Conservation (phyloP, 805 yeast species). For the Hanseniaspora lindneri region DNA sequence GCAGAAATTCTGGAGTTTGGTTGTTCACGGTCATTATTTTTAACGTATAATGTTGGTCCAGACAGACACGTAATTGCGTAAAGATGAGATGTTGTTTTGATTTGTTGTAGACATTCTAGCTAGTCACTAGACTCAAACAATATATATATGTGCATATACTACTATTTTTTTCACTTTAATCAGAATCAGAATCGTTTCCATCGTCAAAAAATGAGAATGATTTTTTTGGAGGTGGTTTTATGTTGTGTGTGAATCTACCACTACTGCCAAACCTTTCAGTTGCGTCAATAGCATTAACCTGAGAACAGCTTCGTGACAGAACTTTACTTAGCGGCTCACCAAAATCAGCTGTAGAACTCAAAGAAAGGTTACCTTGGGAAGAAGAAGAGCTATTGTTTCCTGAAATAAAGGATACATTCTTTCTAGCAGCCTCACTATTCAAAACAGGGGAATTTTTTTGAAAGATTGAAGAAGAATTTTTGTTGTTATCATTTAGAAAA, state of each 20-base stretch:
- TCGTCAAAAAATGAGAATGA: slow-evolving; percentile 15
- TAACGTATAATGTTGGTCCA: no score
- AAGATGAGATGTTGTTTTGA: no score
- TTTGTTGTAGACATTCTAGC: no score
- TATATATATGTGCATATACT: no score
- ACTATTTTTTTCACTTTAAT: no score
- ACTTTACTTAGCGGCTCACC: neutral
- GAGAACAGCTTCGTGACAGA: neutral
- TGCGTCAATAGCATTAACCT: neutral
- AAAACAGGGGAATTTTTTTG: neutral
- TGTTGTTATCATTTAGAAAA: no score
- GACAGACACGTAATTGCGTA: no score
- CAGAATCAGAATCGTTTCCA: slow-evolving; percentile 17
- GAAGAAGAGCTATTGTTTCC: neutral
- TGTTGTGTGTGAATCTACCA: neutral
- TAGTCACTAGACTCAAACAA: no score
- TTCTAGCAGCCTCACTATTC: neutral
- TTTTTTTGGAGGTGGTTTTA: slow-evolving; percentile 14
- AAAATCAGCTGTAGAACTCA: neutral
- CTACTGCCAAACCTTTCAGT: neutral
- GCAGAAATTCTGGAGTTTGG: no score
- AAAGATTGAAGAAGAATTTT: neutral
- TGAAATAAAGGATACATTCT: neutral
- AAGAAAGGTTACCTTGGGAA: no score
- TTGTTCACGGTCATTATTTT: no score